Conservation (phyloP, 2,329 filamentous ascomycete genomes). For the Stagonosporopsis tanaceti region DNA sequence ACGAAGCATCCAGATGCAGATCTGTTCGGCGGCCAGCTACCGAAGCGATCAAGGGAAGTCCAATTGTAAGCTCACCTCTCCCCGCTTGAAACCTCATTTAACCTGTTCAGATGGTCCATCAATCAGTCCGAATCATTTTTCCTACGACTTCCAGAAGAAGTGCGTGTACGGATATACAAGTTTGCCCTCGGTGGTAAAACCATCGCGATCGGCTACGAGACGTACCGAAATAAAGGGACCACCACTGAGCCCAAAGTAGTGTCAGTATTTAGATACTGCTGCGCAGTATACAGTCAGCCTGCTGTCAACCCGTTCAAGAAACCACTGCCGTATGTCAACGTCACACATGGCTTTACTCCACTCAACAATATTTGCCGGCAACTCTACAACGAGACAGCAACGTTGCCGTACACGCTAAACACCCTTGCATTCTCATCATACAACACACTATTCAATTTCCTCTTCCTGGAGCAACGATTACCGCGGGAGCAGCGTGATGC, state of each 20-base stretch:
- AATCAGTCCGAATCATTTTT: conserved; percentile 39
- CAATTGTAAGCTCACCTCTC: conserved; percentile 23
- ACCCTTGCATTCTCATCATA: conserved; percentile 31
- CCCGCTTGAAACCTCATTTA: neutral
- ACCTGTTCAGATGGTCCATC: conserved; percentile 26
- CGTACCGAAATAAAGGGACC: conserved; percentile 21
- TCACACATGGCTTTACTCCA: conserved; percentile 22
- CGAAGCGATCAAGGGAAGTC: conserved; percentile 22
- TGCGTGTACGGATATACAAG: conserved; percentile 34
- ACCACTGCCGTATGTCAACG: conserved; percentile 12
- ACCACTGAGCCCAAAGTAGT: neutral
- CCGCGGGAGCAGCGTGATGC: conserved; percentile 30
- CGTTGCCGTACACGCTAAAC: conserved; percentile 37
- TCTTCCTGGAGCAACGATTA: conserved; percentile 33
- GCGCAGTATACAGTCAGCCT: conserved; percentile 23
- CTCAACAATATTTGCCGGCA: conserved; percentile 41
- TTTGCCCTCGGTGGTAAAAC: conserved; percentile 35
- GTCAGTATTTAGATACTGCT: conserved; percentile 35
- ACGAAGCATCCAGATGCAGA: conserved; percentile 18
- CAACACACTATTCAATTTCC: conserved; percentile 40
- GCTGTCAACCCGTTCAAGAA: conserved; percentile 23
- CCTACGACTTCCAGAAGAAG: conserved; percentile 33
- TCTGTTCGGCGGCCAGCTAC: conserved; percentile 16
- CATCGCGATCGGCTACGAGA: conserved; percentile 36
- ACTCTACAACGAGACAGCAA: conserved; percentile 40